Conservation (phyloP, 2,329 filamentous ascomycete genomes). For the Aspergillus piperis region DNA sequence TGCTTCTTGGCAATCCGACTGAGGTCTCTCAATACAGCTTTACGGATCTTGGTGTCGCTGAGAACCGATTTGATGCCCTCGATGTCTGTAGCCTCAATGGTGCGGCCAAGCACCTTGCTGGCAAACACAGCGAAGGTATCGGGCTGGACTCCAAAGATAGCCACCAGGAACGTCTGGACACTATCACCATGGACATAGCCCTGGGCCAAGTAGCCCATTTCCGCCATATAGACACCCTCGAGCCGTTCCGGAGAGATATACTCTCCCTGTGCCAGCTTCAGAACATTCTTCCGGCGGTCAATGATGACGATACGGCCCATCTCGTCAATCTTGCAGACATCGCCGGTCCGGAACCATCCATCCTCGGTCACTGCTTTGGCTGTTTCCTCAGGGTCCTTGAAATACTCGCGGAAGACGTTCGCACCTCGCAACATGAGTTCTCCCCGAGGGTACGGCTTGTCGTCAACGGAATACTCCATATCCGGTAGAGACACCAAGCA, state of each 20-base stretch:
- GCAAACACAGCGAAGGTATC: conserved; percentile 80
- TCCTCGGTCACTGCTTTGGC: conserved; percentile 77
- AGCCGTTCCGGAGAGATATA: conserved; percentile 97
- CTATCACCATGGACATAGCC: conserved; percentile 91
- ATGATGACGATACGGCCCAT: conserved; percentile 88
- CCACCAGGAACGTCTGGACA: conserved; percentile 78
- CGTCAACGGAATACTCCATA: conserved; percentile 85
- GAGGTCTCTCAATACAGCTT: conserved; percentile 75
- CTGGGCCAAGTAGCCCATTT: conserved; percentile 72
- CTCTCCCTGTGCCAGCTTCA: conserved; percentile 96
- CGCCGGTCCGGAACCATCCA: conserved; percentile 96
- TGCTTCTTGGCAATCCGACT: conserved; percentile 76
- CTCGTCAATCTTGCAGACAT: conserved; percentile 83
- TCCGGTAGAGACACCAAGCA: conserved; percentile 87
- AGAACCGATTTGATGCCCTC: conserved; percentile 68
- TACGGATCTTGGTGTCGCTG: conserved; percentile 68
- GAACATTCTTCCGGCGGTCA: conserved; percentile 97
- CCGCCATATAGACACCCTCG: conserved; percentile 89
- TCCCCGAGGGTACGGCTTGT: conserved; percentile 86
- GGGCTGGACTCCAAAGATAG: conserved; percentile 83
- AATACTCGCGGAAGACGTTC: conserved; percentile 83
- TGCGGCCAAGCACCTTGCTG: conserved; percentile 70
- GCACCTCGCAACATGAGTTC: conserved; percentile 83
- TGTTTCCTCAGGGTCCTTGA: conserved; percentile 86
- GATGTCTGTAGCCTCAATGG: conserved; percentile 63